phyloP scores from a whole-genome alignment of 805 yeast genomes.

The Wickerhamomyces pijperi region DNA sequence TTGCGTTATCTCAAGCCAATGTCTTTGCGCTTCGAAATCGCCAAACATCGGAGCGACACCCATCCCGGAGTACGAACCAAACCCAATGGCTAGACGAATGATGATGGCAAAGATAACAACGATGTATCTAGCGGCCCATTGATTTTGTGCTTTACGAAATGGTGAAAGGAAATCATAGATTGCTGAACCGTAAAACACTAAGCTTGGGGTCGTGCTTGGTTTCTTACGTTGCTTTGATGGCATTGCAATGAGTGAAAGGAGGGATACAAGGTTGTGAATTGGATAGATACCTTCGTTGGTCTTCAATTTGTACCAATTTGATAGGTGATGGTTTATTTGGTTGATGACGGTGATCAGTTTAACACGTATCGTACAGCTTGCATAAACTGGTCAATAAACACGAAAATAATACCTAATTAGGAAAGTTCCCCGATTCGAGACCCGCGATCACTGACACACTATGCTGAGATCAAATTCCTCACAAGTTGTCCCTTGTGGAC shows the following conservation, averaged over 20 bases:
- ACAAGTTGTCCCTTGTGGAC: constrained; percentile 50
- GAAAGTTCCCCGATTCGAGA: neutral
- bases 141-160: constrained; percentile 72
- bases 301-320: too few species aligned
- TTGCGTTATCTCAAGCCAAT: constrained; percentile 90
- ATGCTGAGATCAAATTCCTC: neutral
- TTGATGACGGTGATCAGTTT: too few species aligned
- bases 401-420: too few species aligned
- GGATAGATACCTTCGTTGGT: too few species aligned
- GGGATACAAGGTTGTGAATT: neutral
- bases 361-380: too few species aligned
- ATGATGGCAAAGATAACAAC: constrained; percentile 63
- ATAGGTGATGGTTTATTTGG: too few species aligned
- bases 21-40: constrained; percentile 96
- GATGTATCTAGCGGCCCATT: constrained; percentile 83
- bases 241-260: neutral
- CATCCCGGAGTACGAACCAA: constrained; percentile 79
- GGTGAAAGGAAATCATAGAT: constrained; percentile 68
- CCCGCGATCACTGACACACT: too few species aligned
- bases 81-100: constrained; percentile 73
- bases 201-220: constrained; percentile 17
- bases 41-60: constrained; percentile 73
- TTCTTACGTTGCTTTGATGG: neutral
- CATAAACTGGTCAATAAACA: too few species aligned
- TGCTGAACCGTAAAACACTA: constrained; percentile 45